Conservation (phyloP, 305 asterid genomes). For the Andrographis paniculata region DNA sequence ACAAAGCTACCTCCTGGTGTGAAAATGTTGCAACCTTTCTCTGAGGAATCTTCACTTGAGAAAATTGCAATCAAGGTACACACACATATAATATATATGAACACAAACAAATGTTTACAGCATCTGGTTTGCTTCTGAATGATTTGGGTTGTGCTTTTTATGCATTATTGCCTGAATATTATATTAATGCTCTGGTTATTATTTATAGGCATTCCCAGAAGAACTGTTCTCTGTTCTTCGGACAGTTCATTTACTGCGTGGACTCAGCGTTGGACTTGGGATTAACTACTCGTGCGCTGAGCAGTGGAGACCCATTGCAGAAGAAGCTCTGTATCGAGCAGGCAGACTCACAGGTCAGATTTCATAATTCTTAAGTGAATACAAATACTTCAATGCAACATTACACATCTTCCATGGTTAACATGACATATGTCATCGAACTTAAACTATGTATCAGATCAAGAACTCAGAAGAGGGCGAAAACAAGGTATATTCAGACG, state of each 20-base stretch:
- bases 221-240: conserved; percentile 96
- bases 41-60: conserved; percentile 86
- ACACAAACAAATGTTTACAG: too few relatives aligned
- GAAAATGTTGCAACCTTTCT: conserved; percentile 82
- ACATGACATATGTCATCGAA: too few relatives aligned
- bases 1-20: conserved; percentile 96
- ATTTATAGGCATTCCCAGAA: conserved; percentile 79
- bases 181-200: conserved; percentile 1
- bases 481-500: too few relatives aligned
- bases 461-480: too few relatives aligned
- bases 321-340: conserved; percentile 70
- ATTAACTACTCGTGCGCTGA: conserved; percentile 87
- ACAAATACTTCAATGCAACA: too few relatives aligned
- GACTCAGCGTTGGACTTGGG: conserved; percentile 95
- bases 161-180: too few relatives aligned
- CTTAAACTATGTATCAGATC: too few relatives aligned
- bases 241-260: conserved; percentile 85
- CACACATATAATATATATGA: too few relatives aligned
- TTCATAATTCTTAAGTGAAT: too few relatives aligned
- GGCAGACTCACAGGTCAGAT: conserved; percentile 69
- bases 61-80: conserved; percentile 74
- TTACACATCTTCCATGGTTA: too few relatives aligned
- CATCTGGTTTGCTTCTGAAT: too few relatives aligned
- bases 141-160: too few relatives aligned
- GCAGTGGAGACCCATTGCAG: conserved; percentile 96